Evolutionary conservation across 148 eudicot genomes (phyloP), one percentile per base, ranked within the genome.

Genomic region (Cornus kousa): DNA sequence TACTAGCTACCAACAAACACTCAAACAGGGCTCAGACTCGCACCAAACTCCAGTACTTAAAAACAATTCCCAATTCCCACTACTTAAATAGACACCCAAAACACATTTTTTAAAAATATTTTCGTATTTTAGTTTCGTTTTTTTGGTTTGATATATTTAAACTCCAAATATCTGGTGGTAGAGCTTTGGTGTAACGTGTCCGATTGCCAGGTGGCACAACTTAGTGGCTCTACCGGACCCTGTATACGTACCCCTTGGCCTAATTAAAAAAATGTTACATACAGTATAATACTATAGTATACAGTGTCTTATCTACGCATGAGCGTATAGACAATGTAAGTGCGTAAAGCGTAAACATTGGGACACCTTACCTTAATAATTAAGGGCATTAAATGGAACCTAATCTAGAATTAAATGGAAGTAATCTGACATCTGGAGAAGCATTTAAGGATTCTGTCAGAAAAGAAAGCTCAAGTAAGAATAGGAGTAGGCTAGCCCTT

Each of bases 81-180:
- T 33, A 50, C 75, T 80, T 82, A 85, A 77, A 82, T 77, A 82
- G 85, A 75, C 76, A 50, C 75, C 71, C 57, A 48, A 12, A 74
- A 48, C 5, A 19, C 6, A 35, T 53, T 53, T 53, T 53, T 53
- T 53, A 53, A 53, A 2, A 53, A 16, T 53, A 53, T 16, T 53
- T 53, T 53, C 3, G 13, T 53, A 43, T 6, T 43, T 43, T 9
- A 43, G 37, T 35, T 35, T 35, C 2, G 3, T 35, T 43, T 3
- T 43, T 43, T 43, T 43, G 10, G 8, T 43, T 43, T 43, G 4
- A 43, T 43, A 0, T 43, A 43, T 3, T 43, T 43, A 43, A 39
- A 3, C 48, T 43, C 48, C 48, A 43, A 43, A 43, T 43, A 43
- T 43, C 48, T 43, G 48, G 48, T 43, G 48, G 48, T 4, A 39